Percentiles rank a stretch among this genome's conserved stretches.
Conservation (phyloP, 148 eudicot species). For the Arbutus unedo region DNA sequence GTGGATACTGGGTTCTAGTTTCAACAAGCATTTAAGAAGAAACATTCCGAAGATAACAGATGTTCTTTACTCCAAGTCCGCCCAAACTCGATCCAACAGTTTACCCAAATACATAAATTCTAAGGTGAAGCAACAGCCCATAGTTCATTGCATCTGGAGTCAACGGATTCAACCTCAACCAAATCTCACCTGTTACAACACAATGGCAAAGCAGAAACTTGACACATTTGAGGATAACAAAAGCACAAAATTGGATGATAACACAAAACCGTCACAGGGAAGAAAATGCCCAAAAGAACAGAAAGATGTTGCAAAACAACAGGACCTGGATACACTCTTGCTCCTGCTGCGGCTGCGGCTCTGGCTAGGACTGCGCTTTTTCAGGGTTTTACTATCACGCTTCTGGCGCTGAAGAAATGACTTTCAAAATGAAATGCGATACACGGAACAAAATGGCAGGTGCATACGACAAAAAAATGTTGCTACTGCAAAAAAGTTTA, state of each 20-base stretch:
- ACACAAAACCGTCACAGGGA: background rate
- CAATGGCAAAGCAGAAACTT: background rate
- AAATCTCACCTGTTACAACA: slow-evolving; percentile 1
- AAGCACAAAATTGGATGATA: background rate
- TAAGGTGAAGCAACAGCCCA: background rate
- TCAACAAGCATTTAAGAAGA: background rate
- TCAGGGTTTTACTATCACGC: slow-evolving; percentile 44
- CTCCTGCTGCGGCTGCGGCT: slow-evolving; percentile 42
- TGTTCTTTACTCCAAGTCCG: background rate
- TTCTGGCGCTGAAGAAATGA: slow-evolving; percentile 26
- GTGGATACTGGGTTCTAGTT: background rate
- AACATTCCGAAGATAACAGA: background rate
- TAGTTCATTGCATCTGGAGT: background rate
- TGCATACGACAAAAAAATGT: background rate
- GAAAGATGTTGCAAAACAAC: background rate
- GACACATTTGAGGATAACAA: background rate
- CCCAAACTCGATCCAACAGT: background rate
- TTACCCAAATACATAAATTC: background rate
- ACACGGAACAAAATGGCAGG: background rate
- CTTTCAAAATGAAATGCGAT: slow-evolving; percentile 3
- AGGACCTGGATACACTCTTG: slow-evolving; percentile 41
- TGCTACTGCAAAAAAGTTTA: background rate
- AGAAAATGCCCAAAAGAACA: background rate
- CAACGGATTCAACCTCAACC: background rate
- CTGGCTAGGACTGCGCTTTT: slow-evolving; percentile 37